Conservation (phyloP, 345 rosid species). For the Conringia planisiliqua region DNA sequence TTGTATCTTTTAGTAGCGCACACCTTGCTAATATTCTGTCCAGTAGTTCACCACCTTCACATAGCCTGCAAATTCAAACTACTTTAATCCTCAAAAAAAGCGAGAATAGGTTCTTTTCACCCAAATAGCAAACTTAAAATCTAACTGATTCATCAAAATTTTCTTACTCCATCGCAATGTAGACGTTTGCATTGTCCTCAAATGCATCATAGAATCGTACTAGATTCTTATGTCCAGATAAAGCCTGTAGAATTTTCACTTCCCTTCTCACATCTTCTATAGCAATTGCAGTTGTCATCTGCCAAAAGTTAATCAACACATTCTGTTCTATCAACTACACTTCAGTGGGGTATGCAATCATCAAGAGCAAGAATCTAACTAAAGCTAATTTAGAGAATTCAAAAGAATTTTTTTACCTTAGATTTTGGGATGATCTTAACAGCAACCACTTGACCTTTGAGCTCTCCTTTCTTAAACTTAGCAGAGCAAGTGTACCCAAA, state of each 20-base stretch:
- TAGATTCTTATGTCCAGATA: slow-evolving; percentile 85
- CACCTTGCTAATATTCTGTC: slow-evolving; percentile 89
- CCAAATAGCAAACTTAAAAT: neutral
- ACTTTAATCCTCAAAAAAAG: neutral
- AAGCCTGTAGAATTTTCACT: slow-evolving; percentile 79
- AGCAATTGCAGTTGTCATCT: slow-evolving; percentile 98
- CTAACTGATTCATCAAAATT: neutral
- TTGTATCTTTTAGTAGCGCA: neutral
- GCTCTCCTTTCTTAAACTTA: slow-evolving; percentile 79
- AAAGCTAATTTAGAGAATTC: neutral
- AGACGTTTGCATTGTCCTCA: slow-evolving; percentile 82
- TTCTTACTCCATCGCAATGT: slow-evolving; percentile 92
- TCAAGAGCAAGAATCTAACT: neutral
- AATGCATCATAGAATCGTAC: slow-evolving; percentile 85
- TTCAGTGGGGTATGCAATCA: neutral
- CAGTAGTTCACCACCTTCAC: slow-evolving; percentile 97
- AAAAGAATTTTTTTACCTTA: slow-evolving; percentile 47
- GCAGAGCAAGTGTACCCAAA: slow-evolving; percentile 96
- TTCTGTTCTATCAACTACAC: neutral
- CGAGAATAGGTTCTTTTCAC: neutral
- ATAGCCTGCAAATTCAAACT: slow-evolving; percentile 59
- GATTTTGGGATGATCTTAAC: slow-evolving; percentile 90
- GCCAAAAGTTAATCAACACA: slow-evolving; percentile 18
- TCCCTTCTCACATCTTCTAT: slow-evolving; percentile 98
- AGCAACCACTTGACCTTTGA: slow-evolving; percentile 79